Evolutionary conservation across 805 yeast genomes (phyloP), one percentile per base, ranked within the genome.

Genomic region (Groenewaldozyma tartarivorans): DNA sequence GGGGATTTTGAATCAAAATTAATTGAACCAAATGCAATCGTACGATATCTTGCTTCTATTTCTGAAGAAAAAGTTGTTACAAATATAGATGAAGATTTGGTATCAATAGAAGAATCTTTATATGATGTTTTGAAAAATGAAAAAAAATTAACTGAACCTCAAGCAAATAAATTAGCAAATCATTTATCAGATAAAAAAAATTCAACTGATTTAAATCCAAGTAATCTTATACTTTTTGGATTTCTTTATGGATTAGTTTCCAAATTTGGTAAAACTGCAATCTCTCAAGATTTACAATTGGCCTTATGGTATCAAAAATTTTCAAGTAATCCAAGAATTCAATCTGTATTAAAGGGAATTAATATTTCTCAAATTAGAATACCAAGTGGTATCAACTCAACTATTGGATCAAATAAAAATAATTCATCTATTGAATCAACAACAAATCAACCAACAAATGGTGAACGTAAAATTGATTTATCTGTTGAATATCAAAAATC

Each of bases 21-120:
- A 44, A 52, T 58, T 36, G 79, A 73, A 54, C 63, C 76, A 27
- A 74, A 74, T 51, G 72, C 79, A 21, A 67, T 74, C 32, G 77
- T 73, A 32, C 63, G 66, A 48, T 71, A 61, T 48, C 57, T 73
- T 44, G 48, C 19, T 6, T 18, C 11, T 5, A n/a, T 35, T 22
- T n/a, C 15, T 20, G 52, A 56, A 22, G 42, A 7, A 9, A 24
- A 24, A 24, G 29, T 24, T 7, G 13, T 9, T 13, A 24, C 7
- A 24, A 24, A 24, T 24, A n/a, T n/a, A n/a, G 29, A 24, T 24
- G 36, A 38, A 20, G 16, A 31, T 6, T 15, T 31, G 16, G 32
- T 38, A 15, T 13, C 45, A 5, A 51, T 54, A 20, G 79, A 72
- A 47, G 75, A 71, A 52, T 29, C 54, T 15, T 44, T 69, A 22